phyloP scores from a whole-genome alignment of 164 flowering plant species.

The Annona cherimola region DNA sequence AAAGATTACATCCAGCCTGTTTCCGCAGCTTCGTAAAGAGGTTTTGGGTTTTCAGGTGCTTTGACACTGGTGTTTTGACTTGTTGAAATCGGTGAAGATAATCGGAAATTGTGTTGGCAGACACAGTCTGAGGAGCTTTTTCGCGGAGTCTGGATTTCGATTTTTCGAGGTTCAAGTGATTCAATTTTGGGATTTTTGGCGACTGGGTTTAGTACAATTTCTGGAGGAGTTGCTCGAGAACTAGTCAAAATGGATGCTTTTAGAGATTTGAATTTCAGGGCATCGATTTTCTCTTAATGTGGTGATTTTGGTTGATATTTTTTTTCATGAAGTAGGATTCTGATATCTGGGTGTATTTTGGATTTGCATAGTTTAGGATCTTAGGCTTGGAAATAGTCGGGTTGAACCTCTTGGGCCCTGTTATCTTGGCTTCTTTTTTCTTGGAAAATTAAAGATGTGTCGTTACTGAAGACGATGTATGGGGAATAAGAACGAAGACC shows the following conservation, averaged over 20 bases:
- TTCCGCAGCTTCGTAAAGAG: not conserved
- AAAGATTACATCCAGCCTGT: not conserved
- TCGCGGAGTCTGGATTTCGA: not conserved
- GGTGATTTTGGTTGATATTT: not conserved
- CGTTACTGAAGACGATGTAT: conserved; percentile 14
- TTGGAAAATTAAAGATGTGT: conserved; percentile 8
- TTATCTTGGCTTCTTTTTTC: not conserved
- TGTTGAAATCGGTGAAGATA: not conserved
- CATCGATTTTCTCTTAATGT: not conserved
- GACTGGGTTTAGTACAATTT: not conserved
- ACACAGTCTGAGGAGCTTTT: not conserved
- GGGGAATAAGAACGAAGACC: conserved; percentile 17
- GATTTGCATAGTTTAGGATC: not conserved
- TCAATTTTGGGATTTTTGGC: not conserved
- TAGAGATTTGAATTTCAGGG: not conserved
- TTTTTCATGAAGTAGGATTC: not conserved
- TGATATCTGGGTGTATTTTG: not conserved
- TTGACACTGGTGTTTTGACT: not conserved
- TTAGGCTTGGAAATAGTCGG: not conserved
- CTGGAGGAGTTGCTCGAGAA: not conserved
- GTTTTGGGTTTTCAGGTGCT: not conserved
- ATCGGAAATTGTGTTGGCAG: not conserved
- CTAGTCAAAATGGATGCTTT: not conserved
- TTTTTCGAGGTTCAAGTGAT: not conserved
- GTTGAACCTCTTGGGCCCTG: too few species aligned